Base-by-base conservation (phyloP, 805 yeast genomes). In the Cyberlindnera saturnus region DNA sequence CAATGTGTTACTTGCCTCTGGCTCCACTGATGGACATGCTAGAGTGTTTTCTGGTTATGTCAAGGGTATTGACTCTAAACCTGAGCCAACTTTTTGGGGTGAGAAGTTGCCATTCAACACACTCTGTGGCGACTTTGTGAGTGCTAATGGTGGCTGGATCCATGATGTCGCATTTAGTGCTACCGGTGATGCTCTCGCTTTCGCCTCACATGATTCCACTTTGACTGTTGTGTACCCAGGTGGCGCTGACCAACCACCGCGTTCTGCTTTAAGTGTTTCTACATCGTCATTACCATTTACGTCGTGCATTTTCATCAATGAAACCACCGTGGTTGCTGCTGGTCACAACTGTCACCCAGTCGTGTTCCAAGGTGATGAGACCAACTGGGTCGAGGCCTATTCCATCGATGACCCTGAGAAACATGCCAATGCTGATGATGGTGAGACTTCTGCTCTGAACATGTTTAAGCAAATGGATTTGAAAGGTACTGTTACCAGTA, bases 391-490 rank as follows among this genome's bases (percentile, higher is more conserved):
- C 70, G 86, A 70, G 60, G 46, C 78, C 62, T 61, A 67, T 73
- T 51, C 55, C 30, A 54, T 51, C 16, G 74, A 69, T 35, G 75
- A 69, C 40, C 79, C 71, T 35, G 77, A 71, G 38, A 86, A 77
- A 43, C 76, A 73, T 44, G 74, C 75, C 13, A 71, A 66, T 35
- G 61, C 61, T 41, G 66, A 75, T 13, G 69, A 76, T 6, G 66
- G 66, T 41, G 83, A 86, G 49, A 86, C 84, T 50, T 77, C 82
- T 50, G 95, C 95, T 6, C 76, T 93, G 63, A 85, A 86, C 68
- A 88, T 91, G 90, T 93, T 93, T 71, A 82, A 87, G 65, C 96
- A 91, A 65, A 70, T 93, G 75, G 99, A 93, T 67, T 75, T 91
- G 63, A 93, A 89, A 72, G 99, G 99, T 46, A 77, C 86, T 44